Evolutionary conservation across 2,329 filamentous ascomycete genomes (phyloP).

Genomic region (Didymella keratinophila): DNA sequence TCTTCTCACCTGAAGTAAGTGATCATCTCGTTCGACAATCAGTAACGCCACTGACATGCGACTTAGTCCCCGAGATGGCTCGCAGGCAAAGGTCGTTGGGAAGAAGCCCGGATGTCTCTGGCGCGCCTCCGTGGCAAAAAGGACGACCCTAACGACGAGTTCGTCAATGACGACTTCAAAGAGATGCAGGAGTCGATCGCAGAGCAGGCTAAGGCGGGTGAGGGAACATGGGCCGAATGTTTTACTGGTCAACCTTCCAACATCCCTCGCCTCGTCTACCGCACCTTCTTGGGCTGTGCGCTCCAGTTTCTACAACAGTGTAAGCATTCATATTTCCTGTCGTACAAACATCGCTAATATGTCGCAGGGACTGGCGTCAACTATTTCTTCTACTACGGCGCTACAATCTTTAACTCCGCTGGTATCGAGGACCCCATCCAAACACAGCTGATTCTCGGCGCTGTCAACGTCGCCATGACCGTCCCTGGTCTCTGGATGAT

Average conservation of each 20-base stretch:
- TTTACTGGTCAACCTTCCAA: slow-evolving; percentile 47
- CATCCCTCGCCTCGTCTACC: slow-evolving; percentile 51
- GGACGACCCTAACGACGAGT: slow-evolving; percentile 54
- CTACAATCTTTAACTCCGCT: slow-evolving; percentile 71
- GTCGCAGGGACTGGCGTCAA: slow-evolving; percentile 51
- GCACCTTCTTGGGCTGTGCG: slow-evolving; percentile 40
- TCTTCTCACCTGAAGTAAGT: slow-evolving; percentile 38
- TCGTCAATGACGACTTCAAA: slow-evolving; percentile 61
- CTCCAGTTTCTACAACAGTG: slow-evolving; percentile 46
- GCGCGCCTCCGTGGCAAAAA: slow-evolving; percentile 62
- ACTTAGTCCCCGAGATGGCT: slow-evolving; percentile 51
- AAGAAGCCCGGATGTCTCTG: slow-evolving; percentile 60
- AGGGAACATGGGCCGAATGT: slow-evolving; percentile 42
- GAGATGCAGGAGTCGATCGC: slow-evolving; percentile 49
- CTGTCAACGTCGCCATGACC: slow-evolving; percentile 73
- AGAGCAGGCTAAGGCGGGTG: slow-evolving; percentile 39
- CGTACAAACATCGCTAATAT: too few relatives aligned
- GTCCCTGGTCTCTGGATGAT: slow-evolving; percentile 73
- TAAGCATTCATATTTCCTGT: too few relatives aligned
- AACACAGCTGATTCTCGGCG: slow-evolving; percentile 52
- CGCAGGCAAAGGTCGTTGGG: slow-evolving; percentile 58
- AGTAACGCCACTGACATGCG: neutral
- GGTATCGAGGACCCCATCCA: slow-evolving; percentile 70
- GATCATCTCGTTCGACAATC: neutral
- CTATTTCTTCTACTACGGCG: slow-evolving; percentile 63